phyloP scores from a whole-genome alignment of 192 early-diverging fungal genomes.

The Funneliformis mosseae region DNA sequence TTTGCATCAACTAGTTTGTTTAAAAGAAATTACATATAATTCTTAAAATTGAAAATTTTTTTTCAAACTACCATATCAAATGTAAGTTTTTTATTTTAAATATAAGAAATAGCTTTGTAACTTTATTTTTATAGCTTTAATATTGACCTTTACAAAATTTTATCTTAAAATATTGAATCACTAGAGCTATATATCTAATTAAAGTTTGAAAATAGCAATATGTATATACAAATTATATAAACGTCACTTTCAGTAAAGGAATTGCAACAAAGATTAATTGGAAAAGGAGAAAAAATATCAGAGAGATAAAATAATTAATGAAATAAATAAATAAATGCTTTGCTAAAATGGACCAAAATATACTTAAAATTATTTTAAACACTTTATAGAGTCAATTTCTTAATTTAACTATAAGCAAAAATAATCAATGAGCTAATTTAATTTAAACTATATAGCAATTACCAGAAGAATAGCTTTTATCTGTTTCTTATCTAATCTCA shows the following conservation, averaged over 20 bases:
- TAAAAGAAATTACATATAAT: too few relatives aligned
- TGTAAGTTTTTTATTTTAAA: too few relatives aligned
- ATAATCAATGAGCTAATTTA: neutral
- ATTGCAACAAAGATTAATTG: neutral
- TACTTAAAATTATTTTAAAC: too few relatives aligned
- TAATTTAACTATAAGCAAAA: too few relatives aligned
- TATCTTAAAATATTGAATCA: neutral
- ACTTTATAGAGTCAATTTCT: too few relatives aligned
- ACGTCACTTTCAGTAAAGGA: neutral
- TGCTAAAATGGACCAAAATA: too few relatives aligned
- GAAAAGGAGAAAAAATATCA: neutral
- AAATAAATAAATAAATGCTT: neutral
- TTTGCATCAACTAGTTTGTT: too few relatives aligned
- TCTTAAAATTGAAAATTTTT: too few relatives aligned
- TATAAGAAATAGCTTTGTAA: neutral
- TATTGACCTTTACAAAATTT: neutral
- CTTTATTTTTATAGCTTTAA: neutral
- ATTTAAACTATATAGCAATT: neutral
- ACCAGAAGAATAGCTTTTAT: neutral
- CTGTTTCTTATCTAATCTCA: neutral
- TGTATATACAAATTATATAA: slow-evolving; percentile 3
- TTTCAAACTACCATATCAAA: too few relatives aligned
- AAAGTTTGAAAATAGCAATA: neutral
- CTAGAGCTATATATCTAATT: slow-evolving; percentile 5
- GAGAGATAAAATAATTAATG: neutral